Base-by-base conservation (phyloP, 176 grass and related monocot genomes). In the Carex scoparia region DNA sequence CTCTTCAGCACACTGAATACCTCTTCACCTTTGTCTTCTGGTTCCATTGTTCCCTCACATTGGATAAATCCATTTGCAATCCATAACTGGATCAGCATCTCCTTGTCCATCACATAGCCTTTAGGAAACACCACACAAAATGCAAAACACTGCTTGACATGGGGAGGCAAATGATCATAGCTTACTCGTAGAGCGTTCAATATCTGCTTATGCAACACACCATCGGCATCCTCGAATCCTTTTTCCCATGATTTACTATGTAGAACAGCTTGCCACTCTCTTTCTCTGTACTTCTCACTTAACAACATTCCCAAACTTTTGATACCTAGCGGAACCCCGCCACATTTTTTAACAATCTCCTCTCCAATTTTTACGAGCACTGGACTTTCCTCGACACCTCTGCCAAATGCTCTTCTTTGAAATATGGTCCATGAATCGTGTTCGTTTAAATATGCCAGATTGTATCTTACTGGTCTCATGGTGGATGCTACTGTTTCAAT, bases 371-470 rank as follows among this genome's bases (percentile, higher is more conserved):
- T 18, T 9, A 79, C 19, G 2, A 91, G 70, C 2, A 86, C 56
- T 4, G 31, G 0, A 33, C 31, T 30, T 65, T 7, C 0, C 32
- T 59, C 12, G 1, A 48, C n/a, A 27, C 38, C 23, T 7, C 33
- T 63, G 27, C 58, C 31, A 7, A 91, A 91, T 66, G 86, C 83
- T 85, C 12, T 91, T 10, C 9, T 59, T 1, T 23, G 69, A 11
- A 91, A 91, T 9, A 91, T 5, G 49, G 84, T 30, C 84, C 84
- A 89, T 56, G 79, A 86, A 42, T 89, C 19, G 0, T 88, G 0
- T 30, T 49, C 56, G 1, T 1, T 4, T 48, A 81, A 10, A 7
- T 7, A 5, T 18, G 0, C 58, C 58, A 35, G 2, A 69, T 84
- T 19, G 0, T 44, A 5, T 16, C 1, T 0, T 14, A 84, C 7